These are phyloP conservation scores for Physcomitrium patens DNA, from an alignment of 225 moss, liverwort and hornwort genomes.

Conservation along the genomic window DNA sequence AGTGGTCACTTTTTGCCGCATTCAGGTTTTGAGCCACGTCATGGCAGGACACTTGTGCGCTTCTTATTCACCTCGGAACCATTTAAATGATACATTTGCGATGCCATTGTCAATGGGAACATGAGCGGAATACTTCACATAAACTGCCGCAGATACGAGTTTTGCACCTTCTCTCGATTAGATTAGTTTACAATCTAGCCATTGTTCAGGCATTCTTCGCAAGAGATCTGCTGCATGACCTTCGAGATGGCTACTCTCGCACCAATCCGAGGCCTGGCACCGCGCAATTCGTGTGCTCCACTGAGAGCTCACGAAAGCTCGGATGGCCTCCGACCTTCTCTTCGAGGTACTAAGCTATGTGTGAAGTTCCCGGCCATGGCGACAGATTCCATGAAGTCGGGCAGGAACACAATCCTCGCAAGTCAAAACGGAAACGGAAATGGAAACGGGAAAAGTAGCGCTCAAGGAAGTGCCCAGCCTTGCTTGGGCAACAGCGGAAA, in stretches of 20 bases:
- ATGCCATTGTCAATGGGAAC: not conserved
- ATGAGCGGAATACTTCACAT: not conserved
- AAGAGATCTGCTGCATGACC: conserved; percentile 9
- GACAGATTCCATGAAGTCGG: conserved; percentile 25
- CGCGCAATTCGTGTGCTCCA: conserved; percentile 20
- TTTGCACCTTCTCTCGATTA: not conserved
- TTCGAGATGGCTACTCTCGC: conserved; percentile 43
- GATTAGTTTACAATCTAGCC: not conserved
- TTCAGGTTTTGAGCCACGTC: not conserved
- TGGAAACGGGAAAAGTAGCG: conserved; percentile 35
- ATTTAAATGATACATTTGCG: not conserved
- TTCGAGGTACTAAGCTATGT: conserved; percentile 49
- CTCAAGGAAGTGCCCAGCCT: conserved; percentile 41
- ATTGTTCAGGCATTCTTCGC: not conserved
- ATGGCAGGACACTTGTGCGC: conserved; percentile 42
- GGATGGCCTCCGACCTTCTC: conserved; percentile 32
- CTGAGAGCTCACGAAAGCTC: not conserved
- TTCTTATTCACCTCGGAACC: not conserved
- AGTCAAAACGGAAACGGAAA: conserved; percentile 28
- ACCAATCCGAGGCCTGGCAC: conserved; percentile 32
- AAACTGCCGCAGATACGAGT: not conserved
- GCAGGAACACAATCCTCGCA: conserved; percentile 15
- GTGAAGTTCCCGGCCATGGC: conserved; percentile 37
- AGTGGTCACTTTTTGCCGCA: conserved; percentile 29
- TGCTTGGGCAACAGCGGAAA: conserved; percentile 69